phyloP scores from a whole-genome alignment of 179 eudicot species.

The Drosera spatulata region DNA sequence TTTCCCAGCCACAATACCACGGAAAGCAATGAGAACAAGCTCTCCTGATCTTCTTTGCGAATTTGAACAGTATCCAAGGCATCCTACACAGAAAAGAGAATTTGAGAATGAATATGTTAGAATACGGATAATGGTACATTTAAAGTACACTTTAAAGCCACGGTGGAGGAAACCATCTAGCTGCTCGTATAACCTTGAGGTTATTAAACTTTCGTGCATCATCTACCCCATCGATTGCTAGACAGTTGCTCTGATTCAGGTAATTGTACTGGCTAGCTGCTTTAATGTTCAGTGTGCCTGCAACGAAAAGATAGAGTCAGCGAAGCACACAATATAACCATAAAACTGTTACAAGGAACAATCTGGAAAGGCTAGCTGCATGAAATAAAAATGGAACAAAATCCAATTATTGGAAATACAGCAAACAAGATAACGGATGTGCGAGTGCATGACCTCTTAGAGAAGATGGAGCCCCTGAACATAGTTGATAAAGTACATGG shows the following conservation, averaged over 20 bases:
- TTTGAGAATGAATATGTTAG: not conserved
- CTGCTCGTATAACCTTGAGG: slow-evolving; percentile 48
- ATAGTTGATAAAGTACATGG: slow-evolving; percentile 97
- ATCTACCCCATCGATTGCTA: slow-evolving; percentile 49
- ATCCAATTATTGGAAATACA: not conserved
- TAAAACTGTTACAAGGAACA: no score
- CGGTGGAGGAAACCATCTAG: not conserved
- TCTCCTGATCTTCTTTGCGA: slow-evolving; percentile 79
- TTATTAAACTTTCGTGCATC: slow-evolving; percentile 54
- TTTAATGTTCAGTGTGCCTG: slow-evolving; percentile 72
- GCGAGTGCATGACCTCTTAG: slow-evolving; percentile 49
- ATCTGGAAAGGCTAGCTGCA: no score
- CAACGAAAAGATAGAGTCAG: slow-evolving; percentile 5
- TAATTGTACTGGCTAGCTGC: slow-evolving; percentile 57
- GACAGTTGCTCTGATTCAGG: slow-evolving; percentile 79
- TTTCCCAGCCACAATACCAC: slow-evolving; percentile 96
- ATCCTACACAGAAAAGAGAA: slow-evolving; percentile 31
- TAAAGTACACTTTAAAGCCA: not conserved
- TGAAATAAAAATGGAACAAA: no score
- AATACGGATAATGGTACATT: no score
- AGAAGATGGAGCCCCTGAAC: slow-evolving; percentile 83
- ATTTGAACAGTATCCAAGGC: slow-evolving; percentile 80
- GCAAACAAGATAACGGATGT: not conserved
- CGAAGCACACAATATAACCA: no score
- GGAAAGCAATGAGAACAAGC: slow-evolving; percentile 81